Base-by-base conservation (phyloP, 1,139 yeast species). In the Scheffersomyces illinoinensis region DNA sequence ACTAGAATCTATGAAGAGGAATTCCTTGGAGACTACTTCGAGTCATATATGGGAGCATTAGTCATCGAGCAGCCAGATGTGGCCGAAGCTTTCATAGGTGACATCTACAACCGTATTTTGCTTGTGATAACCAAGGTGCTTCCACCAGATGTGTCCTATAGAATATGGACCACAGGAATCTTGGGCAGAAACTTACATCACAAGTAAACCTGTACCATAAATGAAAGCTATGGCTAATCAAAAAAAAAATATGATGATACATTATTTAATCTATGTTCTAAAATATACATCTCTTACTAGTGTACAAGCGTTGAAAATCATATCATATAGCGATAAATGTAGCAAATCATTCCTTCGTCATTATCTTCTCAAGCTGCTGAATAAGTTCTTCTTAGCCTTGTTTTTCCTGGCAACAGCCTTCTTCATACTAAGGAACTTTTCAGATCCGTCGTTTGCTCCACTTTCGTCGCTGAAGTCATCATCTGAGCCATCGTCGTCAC, bases 11-110 rank as follows among this genome's bases (percentile, higher is more conserved):
- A 77, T 62, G 83, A 79, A 59, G 83, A 79, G 58, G 84, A 79
- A 59, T 77, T 79, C 57, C 66, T 79, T 48, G 84, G 80, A 4
- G 84, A 79, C 59, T 79, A 76, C 62, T 79, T 79, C 59, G 84
- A 79, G 62, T 77, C 76, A 53, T 79, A 79, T 58, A 78, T 79
- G 47, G 84, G 83, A n/a, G 81, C 83, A 0, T 69, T 79, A 53
- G 75, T 73, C 55, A 62, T 78, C 47, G 83, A 79, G 62, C 79
- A 71, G 61, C 83, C 83, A 1, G 70, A 68, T 5, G 74, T 69
- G 4, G 83, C 83, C 0, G 75, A 74, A 58, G 55, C 59, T 23
- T 79, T 78, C 71, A 75, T 79, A 21, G 67, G 69, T 52, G 71
- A 70, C 52, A 72, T 79, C 19, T 79, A 76, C 58, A 70, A 68